Evolutionary conservation across 1,139 yeast genomes (phyloP).

Genomic region (Nakaseomyces uthaithaninus): DNA sequence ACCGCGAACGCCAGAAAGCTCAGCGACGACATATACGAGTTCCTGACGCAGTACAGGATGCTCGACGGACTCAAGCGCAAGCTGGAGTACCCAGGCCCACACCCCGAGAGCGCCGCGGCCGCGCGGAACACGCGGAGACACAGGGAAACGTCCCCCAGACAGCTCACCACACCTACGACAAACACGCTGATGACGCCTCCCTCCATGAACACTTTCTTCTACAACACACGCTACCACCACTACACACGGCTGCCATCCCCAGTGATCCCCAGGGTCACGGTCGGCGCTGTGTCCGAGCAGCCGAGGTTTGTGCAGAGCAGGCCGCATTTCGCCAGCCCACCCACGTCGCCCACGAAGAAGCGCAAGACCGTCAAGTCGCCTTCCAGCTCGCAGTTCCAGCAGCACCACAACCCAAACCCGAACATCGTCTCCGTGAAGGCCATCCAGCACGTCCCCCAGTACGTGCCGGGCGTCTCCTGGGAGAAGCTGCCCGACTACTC

Average conservation of each 20-base stretch:
- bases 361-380: conserved; percentile 11
- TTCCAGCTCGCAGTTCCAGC: conserved; percentile 9
- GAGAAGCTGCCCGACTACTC: conserved; percentile 61
- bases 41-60: conserved; percentile 14
- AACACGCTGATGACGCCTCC: background rate
- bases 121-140: background rate
- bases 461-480: conserved; percentile 44
- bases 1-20: conserved; percentile 8
- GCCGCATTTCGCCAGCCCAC: background rate
- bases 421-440: conserved; percentile 8
- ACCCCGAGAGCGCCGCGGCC: background rate
- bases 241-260: conserved; percentile 3
- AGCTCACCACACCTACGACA: background rate
- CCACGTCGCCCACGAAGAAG: conserved; percentile 8
- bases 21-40: conserved; percentile 12
- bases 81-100: conserved; percentile 5
- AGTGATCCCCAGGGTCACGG: background rate
- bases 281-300: background rate
- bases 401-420: conserved; percentile 6
- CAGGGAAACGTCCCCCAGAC: conserved; percentile 1
- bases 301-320: conserved; percentile 1
- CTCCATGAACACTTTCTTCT: background rate
- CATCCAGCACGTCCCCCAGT: conserved; percentile 17
- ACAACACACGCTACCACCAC: conserved; percentile 5
- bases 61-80: conserved; percentile 7